These are phyloP conservation scores for Venturia asperata DNA, from an alignment of 2,329 filamentous ascomycete genomes.

Conservation along the genomic window DNA sequence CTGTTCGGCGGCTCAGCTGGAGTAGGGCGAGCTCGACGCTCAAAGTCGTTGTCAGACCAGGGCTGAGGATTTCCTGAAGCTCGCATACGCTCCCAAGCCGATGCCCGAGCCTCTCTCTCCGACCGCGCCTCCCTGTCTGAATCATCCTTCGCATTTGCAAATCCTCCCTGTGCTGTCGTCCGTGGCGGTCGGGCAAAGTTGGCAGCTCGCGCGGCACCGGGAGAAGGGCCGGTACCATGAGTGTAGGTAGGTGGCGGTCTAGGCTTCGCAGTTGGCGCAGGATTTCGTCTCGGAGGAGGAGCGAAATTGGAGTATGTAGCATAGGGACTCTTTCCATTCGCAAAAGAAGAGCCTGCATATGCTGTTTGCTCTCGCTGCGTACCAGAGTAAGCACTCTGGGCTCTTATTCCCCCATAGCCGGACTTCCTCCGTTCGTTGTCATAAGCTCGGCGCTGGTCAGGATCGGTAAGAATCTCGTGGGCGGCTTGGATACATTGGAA, in stretches of 20 bases:
- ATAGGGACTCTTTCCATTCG: constrained; percentile 14
- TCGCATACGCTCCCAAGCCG: constrained; percentile 30
- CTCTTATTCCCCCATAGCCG: constrained; percentile 20
- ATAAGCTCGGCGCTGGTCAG: constrained; percentile 52
- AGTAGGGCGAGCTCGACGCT: constrained; percentile 18
- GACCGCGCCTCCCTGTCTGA: not conserved
- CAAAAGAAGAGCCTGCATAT: not conserved
- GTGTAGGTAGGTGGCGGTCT: not conserved
- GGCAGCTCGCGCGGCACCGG: constrained; percentile 24
- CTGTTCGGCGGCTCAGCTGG: constrained; percentile 24
- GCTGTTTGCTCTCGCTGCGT: constrained; percentile 14
- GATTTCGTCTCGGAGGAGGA: constrained; percentile 16
- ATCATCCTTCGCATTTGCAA: constrained; percentile 26
- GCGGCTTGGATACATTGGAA: constrained; percentile 84
- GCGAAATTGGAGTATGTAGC: constrained; percentile 17
- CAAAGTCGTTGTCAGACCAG: constrained; percentile 14
- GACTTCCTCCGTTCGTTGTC: constrained; percentile 52
- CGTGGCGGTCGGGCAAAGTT: constrained; percentile 26
- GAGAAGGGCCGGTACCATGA: not conserved
- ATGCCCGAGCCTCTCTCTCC: constrained; percentile 29
- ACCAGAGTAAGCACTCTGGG: not conserved
- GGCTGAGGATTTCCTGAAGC: constrained; percentile 26
- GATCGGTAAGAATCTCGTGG: constrained; percentile 65
- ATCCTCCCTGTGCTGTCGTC: not conserved
- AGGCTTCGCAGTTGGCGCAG: not conserved